Conservation (phyloP, 1,139 yeast species). For the Yamadazyma triangularis region DNA sequence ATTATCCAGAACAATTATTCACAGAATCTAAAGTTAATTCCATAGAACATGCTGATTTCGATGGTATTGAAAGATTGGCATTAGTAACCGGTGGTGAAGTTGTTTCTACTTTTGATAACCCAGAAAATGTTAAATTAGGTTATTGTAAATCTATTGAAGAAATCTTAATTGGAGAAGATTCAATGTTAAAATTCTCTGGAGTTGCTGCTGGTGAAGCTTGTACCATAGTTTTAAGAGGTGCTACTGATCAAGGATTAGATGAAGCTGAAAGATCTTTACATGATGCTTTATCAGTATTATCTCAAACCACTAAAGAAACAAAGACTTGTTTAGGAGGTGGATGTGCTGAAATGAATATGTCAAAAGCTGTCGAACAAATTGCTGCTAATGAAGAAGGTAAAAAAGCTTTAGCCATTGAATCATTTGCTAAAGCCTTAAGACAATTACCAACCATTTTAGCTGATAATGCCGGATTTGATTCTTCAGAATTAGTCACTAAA, state of each 20-base stretch:
- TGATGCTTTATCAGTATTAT: slow-evolving; percentile 91
- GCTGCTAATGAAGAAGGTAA: slow-evolving; percentile 95
- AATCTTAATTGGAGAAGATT: slow-evolving; percentile 85
- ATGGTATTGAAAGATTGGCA: slow-evolving; percentile 95
- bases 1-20: slow-evolving; percentile 95
- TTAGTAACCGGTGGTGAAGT: slow-evolving; percentile 98
- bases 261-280: slow-evolving; percentile 98
- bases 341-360: slow-evolving; percentile 96
- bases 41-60: slow-evolving; percentile 97
- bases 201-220: slow-evolving; percentile 97
- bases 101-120: slow-evolving; percentile 91
- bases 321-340: slow-evolving; percentile 97
- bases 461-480: slow-evolving; percentile 95
- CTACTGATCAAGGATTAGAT: slow-evolving; percentile 92
- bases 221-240: slow-evolving; percentile 93
- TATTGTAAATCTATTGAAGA: slow-evolving; percentile 89
- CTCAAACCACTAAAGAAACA: slow-evolving; percentile 94
- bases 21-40: slow-evolving; percentile 85
- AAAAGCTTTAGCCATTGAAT: slow-evolving; percentile 89
- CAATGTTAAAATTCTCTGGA: slow-evolving; percentile 84
- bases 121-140: slow-evolving; percentile 82
- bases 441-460: slow-evolving; percentile 94
- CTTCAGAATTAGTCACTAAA: slow-evolving; percentile 87
- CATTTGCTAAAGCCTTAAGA: slow-evolving; percentile 90
- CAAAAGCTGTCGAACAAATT: slow-evolving; percentile 92